Conservation (phyloP, 768 basidiomycete genomes). For the Rickenella mellea region DNA sequence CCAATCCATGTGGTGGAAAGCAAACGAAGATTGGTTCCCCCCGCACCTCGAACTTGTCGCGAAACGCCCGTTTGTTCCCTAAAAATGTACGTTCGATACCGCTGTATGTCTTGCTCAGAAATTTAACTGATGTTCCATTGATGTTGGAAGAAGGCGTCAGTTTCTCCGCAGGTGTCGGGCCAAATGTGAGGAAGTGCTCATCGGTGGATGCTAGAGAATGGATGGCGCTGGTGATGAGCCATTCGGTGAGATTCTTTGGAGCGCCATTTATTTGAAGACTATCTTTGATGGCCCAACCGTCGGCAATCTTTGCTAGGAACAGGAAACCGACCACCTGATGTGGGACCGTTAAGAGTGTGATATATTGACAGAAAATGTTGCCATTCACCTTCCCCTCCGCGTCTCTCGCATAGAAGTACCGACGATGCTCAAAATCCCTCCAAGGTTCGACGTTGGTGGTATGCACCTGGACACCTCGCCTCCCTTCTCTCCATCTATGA, state of each 20-base stretch:
- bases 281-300: conserved; percentile 45
- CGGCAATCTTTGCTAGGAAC: conserved; percentile 38
- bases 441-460: conserved; percentile 39
- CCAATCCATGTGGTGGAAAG: conserved; percentile 37
- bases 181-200: conserved; percentile 34
- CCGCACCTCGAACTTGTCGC: conserved; percentile 34
- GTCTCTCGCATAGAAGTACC: conserved; percentile 46
- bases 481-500: conserved; percentile 49
- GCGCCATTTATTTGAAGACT: conserved; percentile 42
- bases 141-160: conserved; percentile 33
- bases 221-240: conserved; percentile 38
- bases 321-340: conserved; percentile 36
- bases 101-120: conserved; percentile 31
- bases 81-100: conserved; percentile 18
- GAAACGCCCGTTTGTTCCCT: conserved; percentile 28
- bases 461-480: conserved; percentile 50
- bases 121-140: conserved; percentile 36
- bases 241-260: conserved; percentile 45
- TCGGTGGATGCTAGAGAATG: conserved; percentile 11
- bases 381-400: conserved; percentile 23
- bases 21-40: conserved; percentile 39
- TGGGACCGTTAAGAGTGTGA: not conserved
- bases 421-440: conserved; percentile 43
- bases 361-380: not conserved
- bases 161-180: conserved; percentile 34